These are phyloP conservation scores for Populus hybrid DNA, from an alignment of 441 rosid species.

Conservation along the genomic window DNA sequence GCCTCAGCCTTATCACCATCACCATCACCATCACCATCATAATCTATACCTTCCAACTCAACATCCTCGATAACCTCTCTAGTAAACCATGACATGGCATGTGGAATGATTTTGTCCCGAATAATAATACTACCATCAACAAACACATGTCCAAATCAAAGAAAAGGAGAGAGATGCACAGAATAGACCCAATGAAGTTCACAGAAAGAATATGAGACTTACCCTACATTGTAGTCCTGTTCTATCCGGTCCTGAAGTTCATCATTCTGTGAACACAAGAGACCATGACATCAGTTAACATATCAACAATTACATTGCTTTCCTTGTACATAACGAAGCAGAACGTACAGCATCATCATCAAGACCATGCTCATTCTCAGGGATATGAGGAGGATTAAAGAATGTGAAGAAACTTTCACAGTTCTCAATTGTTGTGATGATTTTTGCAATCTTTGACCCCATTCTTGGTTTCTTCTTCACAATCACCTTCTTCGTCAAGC, in stretches of 20 bases:
- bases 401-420: too few relatives aligned
- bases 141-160: neutral
- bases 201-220: constrained; percentile 6
- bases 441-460: too few relatives aligned
- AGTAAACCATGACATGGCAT: constrained; percentile 79
- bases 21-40: constrained; percentile 32
- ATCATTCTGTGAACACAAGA: neutral
- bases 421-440: too few relatives aligned
- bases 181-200: neutral
- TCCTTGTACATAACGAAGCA: too few relatives aligned
- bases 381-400: too few relatives aligned
- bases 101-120: constrained; percentile 71
- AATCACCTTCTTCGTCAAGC: too few relatives aligned
- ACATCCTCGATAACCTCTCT: constrained; percentile 65
- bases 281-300: neutral
- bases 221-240: constrained; percentile 79
- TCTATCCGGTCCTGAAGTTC: constrained; percentile 48
- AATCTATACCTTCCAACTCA: constrained; percentile 43
- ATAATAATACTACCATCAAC: constrained; percentile 45
- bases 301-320: neutral
- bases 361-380: too few relatives aligned
- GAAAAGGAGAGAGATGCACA: neutral
- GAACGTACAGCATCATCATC: too few relatives aligned
- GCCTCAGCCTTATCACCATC: constrained; percentile 18
- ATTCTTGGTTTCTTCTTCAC: too few relatives aligned